phyloP scores from a whole-genome alignment of 2,329 filamentous ascomycete species.

The Verticillium klebahnii region DNA sequence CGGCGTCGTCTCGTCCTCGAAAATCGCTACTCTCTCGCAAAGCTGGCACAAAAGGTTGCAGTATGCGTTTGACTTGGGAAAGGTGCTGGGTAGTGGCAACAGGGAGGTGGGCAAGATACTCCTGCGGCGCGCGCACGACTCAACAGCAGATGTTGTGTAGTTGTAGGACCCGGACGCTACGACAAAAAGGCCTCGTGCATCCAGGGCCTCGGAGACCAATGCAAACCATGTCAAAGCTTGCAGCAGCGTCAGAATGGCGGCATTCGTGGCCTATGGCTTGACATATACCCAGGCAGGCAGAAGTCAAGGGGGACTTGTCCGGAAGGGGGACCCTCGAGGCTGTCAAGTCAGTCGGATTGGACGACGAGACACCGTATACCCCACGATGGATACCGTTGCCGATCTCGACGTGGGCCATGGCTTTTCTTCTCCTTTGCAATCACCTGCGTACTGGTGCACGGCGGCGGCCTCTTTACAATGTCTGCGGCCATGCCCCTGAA shows the following conservation, averaged over 20 bases:
- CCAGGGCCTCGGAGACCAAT: not conserved
- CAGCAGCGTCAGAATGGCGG: constrained; percentile 12
- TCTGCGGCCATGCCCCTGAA: not conserved
- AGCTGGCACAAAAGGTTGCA: not conserved
- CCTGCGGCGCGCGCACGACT: not conserved
- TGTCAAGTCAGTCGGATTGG: constrained; percentile 24
- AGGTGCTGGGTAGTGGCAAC: not conserved
- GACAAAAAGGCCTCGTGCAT: not conserved
- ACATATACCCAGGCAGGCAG: constrained; percentile 22
- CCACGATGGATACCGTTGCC: constrained; percentile 26
- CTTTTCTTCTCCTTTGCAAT: not conserved
- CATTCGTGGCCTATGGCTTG: constrained; percentile 18
- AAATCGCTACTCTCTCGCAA: not conserved
- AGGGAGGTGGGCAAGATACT: not conserved
- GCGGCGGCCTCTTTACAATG: not conserved
- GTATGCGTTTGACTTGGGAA: not conserved
- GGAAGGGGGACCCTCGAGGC: constrained; percentile 21
- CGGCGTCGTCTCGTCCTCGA: not conserved
- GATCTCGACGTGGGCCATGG: constrained; percentile 19
- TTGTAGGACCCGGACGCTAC: not conserved
- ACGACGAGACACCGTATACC: constrained; percentile 20
- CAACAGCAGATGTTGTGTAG: not conserved
- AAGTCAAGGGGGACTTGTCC: constrained; percentile 4
- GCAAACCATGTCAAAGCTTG: constrained; percentile 7
- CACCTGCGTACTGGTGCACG: not conserved